Base-by-base conservation (phyloP, 2,329 filamentous ascomycete species). In the Aspergillus pseudoglaucus region DNA sequence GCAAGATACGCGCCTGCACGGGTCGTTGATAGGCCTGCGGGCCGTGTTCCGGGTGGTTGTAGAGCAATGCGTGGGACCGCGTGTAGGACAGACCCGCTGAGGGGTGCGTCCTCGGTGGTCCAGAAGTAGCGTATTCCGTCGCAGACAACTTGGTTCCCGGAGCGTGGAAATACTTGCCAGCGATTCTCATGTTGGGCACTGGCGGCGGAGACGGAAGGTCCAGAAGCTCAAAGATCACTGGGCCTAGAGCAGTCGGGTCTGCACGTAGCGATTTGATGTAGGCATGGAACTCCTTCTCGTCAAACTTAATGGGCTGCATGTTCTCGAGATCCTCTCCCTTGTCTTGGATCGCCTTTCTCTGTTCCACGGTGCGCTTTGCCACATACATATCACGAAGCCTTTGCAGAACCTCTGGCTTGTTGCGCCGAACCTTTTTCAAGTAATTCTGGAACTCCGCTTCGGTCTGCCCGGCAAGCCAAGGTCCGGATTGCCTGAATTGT, bases 21-120 rank as follows among this genome's bases (percentile, higher is more conserved):
- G 81, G 81, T 4, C 73, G 59, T 20, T 70, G 70, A 23, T 68
- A 58, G 2, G 65, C 65, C 57, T 83, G 81, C 8, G 83, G 82
- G 3, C 83, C 83, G 55, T 78, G 77, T 25, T 76, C 61, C 2
- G 81, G 79, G 59, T 84, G 80, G 58, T 84, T 85, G 55, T 75
- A 68, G 40, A 81, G 66, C 57, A 77, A 70, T 18, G 77, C 70
- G 47, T 74, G 71, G 10, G 77, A 78, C 43, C 79, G 75, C 3
- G 79, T 67, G 60, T 86, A 85, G 12, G 78, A 77, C 4, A 86
- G 69, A 53, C 83, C 83, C 4, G 79, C 82, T 3, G 79, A 82
- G 2, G 83, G 82, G 63, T 86, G 83, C 6, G 83, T 85, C 49
- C 75, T 76, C 1, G 80, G 79, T 17, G 79, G 79, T 2, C 76